phyloP scores from a whole-genome alignment of 2,329 filamentous ascomycete genomes.

The Hortaea sp. region DNA sequence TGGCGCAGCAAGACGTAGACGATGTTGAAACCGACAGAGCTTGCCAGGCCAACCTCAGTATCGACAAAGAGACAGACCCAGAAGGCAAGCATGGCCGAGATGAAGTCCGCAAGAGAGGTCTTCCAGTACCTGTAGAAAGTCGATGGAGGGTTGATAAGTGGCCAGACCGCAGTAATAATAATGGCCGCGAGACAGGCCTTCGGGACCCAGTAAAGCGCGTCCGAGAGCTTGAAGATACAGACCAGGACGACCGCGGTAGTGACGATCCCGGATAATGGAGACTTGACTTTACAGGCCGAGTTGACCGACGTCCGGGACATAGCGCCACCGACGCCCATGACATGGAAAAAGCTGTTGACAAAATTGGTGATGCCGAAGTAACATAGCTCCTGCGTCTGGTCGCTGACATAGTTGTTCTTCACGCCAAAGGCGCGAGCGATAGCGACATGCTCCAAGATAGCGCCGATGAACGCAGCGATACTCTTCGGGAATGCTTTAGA shows the following conservation, averaged over 20 bases:
- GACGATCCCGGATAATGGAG: constrained; percentile 50
- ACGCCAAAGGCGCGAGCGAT: constrained; percentile 55
- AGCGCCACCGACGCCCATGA: constrained; percentile 55
- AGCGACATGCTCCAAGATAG: constrained; percentile 53
- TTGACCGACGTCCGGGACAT: constrained; percentile 61
- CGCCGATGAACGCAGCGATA: constrained; percentile 53
- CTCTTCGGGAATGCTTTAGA: constrained; percentile 44
- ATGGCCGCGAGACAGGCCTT: constrained; percentile 56
- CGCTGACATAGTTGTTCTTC: constrained; percentile 52
- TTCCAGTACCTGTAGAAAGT: constrained; percentile 56
- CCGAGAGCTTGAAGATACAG: constrained; percentile 51
- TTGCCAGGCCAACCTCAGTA: constrained; percentile 50
- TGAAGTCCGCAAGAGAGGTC: constrained; percentile 54
- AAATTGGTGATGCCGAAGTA: constrained; percentile 41
- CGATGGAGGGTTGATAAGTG: constrained; percentile 48
- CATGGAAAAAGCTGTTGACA: constrained; percentile 38
- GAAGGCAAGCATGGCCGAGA: constrained; percentile 52
- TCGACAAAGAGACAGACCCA: constrained; percentile 55
- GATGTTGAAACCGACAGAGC: constrained; percentile 42
- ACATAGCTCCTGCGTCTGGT: constrained; percentile 55
- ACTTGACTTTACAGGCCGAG: constrained; percentile 52
- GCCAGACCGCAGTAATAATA: constrained; percentile 56
- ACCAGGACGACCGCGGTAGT: constrained; percentile 53
- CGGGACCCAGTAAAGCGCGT: constrained; percentile 57
- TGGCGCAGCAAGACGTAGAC: constrained; percentile 47